A percentile compares a stretch with the other conserved stretches of the same genome.
These are phyloP conservation scores for Eutrema salsugineum DNA, from an alignment of 441 rosid species.

Conservation along the genomic window DNA sequence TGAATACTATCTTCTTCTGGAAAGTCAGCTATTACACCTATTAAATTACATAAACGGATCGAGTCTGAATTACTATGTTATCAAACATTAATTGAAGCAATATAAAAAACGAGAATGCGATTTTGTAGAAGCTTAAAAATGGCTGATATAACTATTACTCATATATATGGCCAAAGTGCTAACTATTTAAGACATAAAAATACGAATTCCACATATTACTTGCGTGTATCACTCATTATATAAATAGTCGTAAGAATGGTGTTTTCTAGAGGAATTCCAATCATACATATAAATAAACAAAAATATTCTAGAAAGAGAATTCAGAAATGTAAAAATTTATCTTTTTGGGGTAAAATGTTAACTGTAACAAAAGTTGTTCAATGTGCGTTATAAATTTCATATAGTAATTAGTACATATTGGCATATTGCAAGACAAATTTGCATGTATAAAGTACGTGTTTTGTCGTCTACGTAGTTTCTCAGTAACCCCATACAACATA, in stretches of 20 bases:
- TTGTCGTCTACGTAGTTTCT: conserved; percentile 7
- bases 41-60: neutral
- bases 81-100: neutral
- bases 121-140: neutral
- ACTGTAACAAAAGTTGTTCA: neutral
- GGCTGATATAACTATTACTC: neutral
- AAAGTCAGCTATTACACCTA: neutral
- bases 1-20: neutral
- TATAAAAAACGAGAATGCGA: neutral
- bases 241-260: neutral
- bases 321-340: too few species aligned
- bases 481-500: neutral
- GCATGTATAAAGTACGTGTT: neutral
- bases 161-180: neutral
- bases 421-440: neutral
- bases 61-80: neutral
- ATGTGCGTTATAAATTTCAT: neutral
- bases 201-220: conserved; percentile 2
- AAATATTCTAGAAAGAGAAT: neutral
- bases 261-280: conserved; percentile 1
- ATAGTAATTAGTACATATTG: too few species aligned
- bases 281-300: neutral
- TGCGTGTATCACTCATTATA: conserved; percentile 7
- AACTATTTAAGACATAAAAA: neutral
- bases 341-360: too few species aligned